Evolutionary conservation across 805 yeast species (phyloP), one percentile per base, ranked within the genome.

Genomic region (Yarrowia sp.): DNA sequence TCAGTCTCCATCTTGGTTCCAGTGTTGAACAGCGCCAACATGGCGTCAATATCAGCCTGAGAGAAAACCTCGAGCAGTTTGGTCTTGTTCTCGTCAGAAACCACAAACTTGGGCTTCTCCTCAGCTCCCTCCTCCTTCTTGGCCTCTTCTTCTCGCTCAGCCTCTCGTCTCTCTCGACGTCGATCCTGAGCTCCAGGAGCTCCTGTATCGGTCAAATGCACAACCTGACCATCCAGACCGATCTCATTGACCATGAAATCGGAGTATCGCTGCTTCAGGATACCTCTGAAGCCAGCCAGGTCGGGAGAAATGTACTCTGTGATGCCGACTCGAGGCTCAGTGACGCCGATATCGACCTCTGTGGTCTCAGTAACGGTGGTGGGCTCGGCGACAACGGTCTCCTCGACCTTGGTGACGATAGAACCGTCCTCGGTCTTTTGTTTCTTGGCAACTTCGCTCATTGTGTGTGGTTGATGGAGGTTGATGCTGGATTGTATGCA

Each of bases 161-260:
- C 64, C 45, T 69, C 68, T 22, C 71, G 47, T 33, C 66, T 64
- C 43, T 70, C 72, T 15, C 68, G 51, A 9, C 71, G 57, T 31
- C 66, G 64, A 28, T 69, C 70, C 38, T 39, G 62, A 85, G 74
- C 80, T 81, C 76, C 76, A 81, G 64, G 79, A 74, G 55, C 80
- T 79, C 98, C 97, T 64, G 85, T 83, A 71, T 92, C 97, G 9
- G 77, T 74, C 67, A 95, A 79, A 74, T 87, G 92, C 11, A 92
- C 83, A 1, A 92, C 96, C 1, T 83, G 76, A 0, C 90, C 96
- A 22, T 83, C 77, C 35, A 76, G 70, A 67, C 81, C 88, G 65
- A 95, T 88, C 75, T 95, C 99, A 75, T 92, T 90, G 50, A 95
- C 99, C 73, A 90, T 81, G 74, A 95, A 95, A 74, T 95, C 99